Base-by-base conservation (phyloP, 306 rosid genomes). In the Acmispon strigosus region DNA sequence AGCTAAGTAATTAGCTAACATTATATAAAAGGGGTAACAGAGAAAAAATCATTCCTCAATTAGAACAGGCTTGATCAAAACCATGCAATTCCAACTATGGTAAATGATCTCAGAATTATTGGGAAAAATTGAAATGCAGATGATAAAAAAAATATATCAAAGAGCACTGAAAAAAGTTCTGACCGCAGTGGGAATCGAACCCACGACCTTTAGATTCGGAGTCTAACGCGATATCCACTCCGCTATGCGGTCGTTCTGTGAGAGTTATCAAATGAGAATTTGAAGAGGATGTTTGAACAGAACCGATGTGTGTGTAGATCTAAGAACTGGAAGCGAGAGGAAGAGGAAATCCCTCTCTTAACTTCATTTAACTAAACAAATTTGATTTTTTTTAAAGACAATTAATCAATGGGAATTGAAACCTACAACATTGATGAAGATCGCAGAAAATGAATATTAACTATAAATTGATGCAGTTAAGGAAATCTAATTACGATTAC, bases 121-220 rank as follows among this genome's bases (percentile, higher is more conserved):
- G 7, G 8, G 20, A 37, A 27, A 42, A 56, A 55, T 37, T 24
- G 41, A 54, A 51, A 51, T 37, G 42, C 15, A 55, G 22, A 54
- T 44, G 10, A n/a, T n/a, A 14, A 69, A 54, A n/a, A 41, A 44
- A 0, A 6, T 4, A 17, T 20, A 15, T 37, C 14, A 60, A 17
- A n/a, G n/a, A n/a, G n/a, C n/a, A n/a, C n/a, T n/a, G n/a, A n/a
- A n/a, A n/a, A n/a, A n/a, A n/a, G n/a, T n/a, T n/a, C 13, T 48
- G 93, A 90, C 87, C 98, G 84, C 98, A 92, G 98, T 90, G 98
- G 96, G 98, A 87, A 5, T 90, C 87, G 91, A 90, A 93, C 93
- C 96, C 96, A 90, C 98, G 93, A 86, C 96, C 96, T 90, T 86
- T 92, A 92, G 98, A 92, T 87, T 4, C 96, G 96, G 96, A 92